phyloP scores from a whole-genome alignment of 2,329 filamentous ascomycete species.

The Trichoderma hamatum region DNA sequence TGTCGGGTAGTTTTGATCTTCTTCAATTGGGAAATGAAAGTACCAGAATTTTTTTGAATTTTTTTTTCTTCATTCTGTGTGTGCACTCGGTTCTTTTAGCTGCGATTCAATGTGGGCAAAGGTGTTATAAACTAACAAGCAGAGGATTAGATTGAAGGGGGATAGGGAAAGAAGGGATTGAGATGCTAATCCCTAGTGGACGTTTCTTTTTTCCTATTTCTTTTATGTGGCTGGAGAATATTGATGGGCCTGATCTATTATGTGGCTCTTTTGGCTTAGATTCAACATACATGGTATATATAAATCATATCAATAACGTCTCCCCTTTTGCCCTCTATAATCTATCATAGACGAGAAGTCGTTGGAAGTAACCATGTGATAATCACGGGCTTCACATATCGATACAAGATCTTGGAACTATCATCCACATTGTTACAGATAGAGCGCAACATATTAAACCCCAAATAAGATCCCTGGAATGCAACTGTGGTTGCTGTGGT shows the following conservation, averaged over 20 bases:
- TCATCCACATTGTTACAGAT: background rate
- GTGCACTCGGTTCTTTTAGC: background rate
- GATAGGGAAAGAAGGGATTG: background rate
- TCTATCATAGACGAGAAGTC: background rate
- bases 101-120: background rate
- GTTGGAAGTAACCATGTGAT: background rate
- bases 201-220: background rate
- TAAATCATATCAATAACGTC: background rate
- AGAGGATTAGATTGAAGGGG: background rate
- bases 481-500: background rate
- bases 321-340: background rate
- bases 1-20: conserved; percentile 9
- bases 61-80: background rate
- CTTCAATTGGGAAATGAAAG: conserved; percentile 12
- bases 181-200: background rate
- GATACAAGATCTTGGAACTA: background rate
- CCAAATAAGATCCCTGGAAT: background rate
- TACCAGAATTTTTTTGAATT: background rate
- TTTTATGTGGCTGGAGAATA: background rate
- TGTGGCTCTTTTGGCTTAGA: background rate
- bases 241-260: background rate
- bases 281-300: background rate
- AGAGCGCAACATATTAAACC: background rate
- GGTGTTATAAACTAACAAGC: background rate
- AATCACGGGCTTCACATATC: background rate